Evolutionary conservation across 2,329 filamentous ascomycete species (phyloP), one percentile per base, ranked within the genome.

Genomic region (Fusarium temperatum): DNA sequence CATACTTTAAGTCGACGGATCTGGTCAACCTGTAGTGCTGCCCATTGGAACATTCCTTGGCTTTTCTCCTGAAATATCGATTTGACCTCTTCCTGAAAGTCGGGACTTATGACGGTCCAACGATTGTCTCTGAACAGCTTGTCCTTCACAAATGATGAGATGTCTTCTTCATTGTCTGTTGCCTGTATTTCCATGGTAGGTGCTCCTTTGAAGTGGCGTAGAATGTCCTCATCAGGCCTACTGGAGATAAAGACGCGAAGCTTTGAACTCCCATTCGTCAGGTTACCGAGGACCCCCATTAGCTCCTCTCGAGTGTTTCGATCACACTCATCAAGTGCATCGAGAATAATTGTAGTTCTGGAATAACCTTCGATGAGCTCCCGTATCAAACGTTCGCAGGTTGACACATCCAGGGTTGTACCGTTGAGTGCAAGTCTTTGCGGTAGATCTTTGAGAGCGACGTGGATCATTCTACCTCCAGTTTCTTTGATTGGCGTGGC

Each of bases 151-250:
- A 18, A 51, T 1, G 15, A 32, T 0, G 15, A 10, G 2, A 51
- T 51, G 0, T 51, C 48, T 1, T 24, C 3, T 18, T 32, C 11
- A 2, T 51, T 51, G 2, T 32, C 48, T 2, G 22, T 18, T 20
- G 28, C 22, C 0, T 24, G 8, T 0, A 51, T 7, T 0, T 0
- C 0, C 15, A 32, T 18, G 11, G 14, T 0, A 14, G 47, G 22
- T 3, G 2, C 24, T 0, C 11, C 5, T 0, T 1, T 20, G 15
- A 51, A 51, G 3, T 32, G 28, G 0, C 28, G 28, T 4, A 2
- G 1, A 14, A 50, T 50, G 3, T 32, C 47, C 11, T 32, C 47
- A 7, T 50, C 22, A 1, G 0, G 15, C 0, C 47, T 32, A 4
- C 47, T 50, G 8, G 47, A 50, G 8, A 50, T 18, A 2, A 50